Evolutionary conservation across 78 protist species (phyloP).

Genomic region (Dictyostelium firmibasis): DNA sequence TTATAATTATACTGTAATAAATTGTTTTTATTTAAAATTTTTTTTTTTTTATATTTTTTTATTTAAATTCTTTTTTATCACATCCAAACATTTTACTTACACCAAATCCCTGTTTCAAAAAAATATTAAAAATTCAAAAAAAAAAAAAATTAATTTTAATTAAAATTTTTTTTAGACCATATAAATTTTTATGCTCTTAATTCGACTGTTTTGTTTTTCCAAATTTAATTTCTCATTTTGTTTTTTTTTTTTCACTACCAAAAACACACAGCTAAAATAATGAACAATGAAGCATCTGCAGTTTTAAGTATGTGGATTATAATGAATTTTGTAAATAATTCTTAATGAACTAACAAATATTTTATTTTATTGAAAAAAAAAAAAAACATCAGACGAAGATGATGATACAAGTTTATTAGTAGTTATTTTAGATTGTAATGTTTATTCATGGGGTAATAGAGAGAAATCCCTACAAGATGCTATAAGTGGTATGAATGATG

Average conservation of each 20-base stretch:
- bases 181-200: too few relatives aligned
- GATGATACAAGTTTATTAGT: constrained; percentile 77
- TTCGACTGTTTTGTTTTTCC: background rate
- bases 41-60: too few relatives aligned
- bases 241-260: background rate
- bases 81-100: too few relatives aligned
- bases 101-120: too few relatives aligned
- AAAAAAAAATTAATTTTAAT: too few relatives aligned
- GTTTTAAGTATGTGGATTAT: background rate
- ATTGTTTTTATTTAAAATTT: too few relatives aligned
- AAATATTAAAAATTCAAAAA: too few relatives aligned
- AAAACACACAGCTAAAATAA: background rate
- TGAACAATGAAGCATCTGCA: background rate
- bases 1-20: too few relatives aligned
- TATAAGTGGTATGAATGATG: background rate
- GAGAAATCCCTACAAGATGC: background rate
- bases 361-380: background rate
- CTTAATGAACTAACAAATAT: background rate
- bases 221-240: background rate
- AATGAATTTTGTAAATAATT: background rate
- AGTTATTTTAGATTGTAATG: constrained; percentile 58
- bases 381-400: constrained; percentile 42
- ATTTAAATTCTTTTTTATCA: too few relatives aligned
- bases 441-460: constrained; percentile 67
- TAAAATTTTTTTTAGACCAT: too few relatives aligned